Evolutionary conservation across 345 rosid genomes (phyloP).

Genomic region (Ceriops zippeliana): DNA sequence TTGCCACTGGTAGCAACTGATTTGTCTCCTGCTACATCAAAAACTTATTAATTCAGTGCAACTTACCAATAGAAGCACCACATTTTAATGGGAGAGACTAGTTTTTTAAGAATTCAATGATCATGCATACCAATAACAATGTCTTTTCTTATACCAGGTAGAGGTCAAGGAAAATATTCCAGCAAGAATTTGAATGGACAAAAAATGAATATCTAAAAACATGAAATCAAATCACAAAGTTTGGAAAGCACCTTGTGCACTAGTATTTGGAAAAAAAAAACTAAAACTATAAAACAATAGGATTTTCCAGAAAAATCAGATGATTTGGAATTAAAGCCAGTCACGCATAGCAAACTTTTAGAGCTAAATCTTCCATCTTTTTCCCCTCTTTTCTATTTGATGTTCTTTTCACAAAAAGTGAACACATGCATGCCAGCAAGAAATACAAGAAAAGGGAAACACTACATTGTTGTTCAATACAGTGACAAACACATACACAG

Average conservation of each 20-base stretch:
- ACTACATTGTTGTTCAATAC: constrained; percentile 10
- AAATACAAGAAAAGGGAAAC: constrained; percentile 8
- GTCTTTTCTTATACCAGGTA: not conserved
- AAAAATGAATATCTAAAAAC: constrained; percentile 1
- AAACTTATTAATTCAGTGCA: constrained; percentile 8
- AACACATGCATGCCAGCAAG: not conserved
- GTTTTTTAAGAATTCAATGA: not conserved
- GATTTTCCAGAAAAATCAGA: no score
- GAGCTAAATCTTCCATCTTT: not conserved
- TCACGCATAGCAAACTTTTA: not conserved
- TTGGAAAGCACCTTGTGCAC: no score
- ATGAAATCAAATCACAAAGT: not conserved
- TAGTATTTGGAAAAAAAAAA: not conserved
- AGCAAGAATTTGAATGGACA: not conserved
- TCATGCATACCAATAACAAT: not conserved
- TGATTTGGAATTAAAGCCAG: no score
- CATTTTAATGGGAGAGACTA: not conserved
- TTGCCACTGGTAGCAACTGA: constrained; percentile 60
- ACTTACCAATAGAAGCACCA: constrained; percentile 3
- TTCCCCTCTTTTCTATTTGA: not conserved
- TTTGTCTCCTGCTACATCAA: constrained; percentile 47
- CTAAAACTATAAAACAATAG: no score
- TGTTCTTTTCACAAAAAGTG: not conserved
- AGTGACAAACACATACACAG: constrained; percentile 42
- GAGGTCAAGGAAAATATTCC: not conserved